Evolutionary conservation across 1,284 basidiomycete species (phyloP).

Genomic region (Phylloporus gajari): DNA sequence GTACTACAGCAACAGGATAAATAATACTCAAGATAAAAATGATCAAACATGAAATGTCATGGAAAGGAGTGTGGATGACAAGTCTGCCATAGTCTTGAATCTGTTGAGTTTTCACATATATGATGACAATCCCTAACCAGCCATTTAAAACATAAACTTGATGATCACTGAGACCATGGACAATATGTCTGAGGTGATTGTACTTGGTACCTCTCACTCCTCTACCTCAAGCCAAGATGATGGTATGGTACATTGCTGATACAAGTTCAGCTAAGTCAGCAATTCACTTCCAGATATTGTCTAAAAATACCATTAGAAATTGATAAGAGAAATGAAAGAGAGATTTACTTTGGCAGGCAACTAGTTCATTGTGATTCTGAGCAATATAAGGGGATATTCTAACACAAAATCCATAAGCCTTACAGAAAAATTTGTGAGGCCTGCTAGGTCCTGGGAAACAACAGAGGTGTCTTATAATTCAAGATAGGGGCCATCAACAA

Average conservation of each 20-base stretch:
- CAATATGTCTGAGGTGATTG: slow-evolving; percentile 15
- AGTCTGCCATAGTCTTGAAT: slow-evolving; percentile 12
- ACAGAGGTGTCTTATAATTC: too few species aligned
- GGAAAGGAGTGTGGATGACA: slow-evolving; percentile 10
- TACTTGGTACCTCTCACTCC: slow-evolving; percentile 17
- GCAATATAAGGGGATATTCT: too few species aligned
- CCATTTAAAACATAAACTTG: slow-evolving; percentile 20
- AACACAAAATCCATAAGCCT: too few species aligned
- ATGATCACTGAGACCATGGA: neutral
- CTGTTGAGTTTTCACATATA: slow-evolving; percentile 7
- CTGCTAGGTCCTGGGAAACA: too few species aligned
- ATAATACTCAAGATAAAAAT: slow-evolving; percentile 10
- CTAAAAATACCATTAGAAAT: too few species aligned
- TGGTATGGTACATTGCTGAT: slow-evolving; percentile 9
- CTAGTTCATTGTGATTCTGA: too few species aligned
- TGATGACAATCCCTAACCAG: neutral
- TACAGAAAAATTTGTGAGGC: too few species aligned
- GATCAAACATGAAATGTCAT: slow-evolving; percentile 1
- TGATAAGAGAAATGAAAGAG: too few species aligned
- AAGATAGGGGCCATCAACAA: too few species aligned
- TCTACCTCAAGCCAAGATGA: slow-evolving; percentile 8
- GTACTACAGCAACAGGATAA: slow-evolving; percentile 3
- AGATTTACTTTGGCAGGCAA: too few species aligned
- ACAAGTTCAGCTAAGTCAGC: slow-evolving; percentile 6
- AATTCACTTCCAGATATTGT: slow-evolving; percentile 3